Evolutionary conservation across 2,329 filamentous ascomycete genomes (phyloP).

Genomic region (Phialophora verrucosa): DNA sequence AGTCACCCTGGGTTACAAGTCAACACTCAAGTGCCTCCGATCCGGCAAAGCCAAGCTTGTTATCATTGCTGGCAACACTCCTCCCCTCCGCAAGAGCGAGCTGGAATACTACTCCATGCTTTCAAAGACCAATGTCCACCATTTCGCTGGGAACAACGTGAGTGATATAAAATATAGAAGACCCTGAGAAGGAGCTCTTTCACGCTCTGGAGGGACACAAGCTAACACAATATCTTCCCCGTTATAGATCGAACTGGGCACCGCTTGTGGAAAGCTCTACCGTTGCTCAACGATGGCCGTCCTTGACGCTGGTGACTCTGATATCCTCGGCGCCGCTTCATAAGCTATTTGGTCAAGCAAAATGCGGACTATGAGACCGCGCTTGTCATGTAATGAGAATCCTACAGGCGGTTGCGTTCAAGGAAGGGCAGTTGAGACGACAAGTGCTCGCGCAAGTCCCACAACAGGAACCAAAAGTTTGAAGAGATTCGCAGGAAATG

Average conservation of each 20-base stretch:
- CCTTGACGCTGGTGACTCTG: constrained; percentile 96
- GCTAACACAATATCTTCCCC: constrained; percentile 33
- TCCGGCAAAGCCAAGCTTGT: constrained; percentile 98
- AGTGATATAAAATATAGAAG: constrained; percentile 58
- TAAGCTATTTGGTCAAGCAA: background rate
- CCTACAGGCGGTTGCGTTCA: background rate
- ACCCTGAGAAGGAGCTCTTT: constrained; percentile 89
- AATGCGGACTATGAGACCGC: background rate
- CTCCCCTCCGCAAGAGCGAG: constrained; percentile 96
- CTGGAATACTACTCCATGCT: constrained; percentile 70
- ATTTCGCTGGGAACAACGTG: constrained; percentile 99
- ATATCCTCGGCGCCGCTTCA: constrained; percentile 76
- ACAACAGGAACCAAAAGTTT: background rate
- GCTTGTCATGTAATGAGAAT: background rate
- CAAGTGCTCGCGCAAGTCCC: background rate
- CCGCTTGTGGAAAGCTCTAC: constrained; percentile 98
- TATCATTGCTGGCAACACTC: constrained; percentile 94
- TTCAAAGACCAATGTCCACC: constrained; percentile 83
- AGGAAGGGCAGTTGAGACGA: background rate
- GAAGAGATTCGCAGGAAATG: background rate
- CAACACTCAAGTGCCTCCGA: constrained; percentile 85
- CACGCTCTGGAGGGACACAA: constrained; percentile 82
- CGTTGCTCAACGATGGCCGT: constrained; percentile 96
- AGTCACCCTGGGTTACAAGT: constrained; percentile 91
- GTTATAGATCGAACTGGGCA: constrained; percentile 92